Evolutionary conservation across 805 yeast species (phyloP), one percentile per base, ranked within the genome.

Genomic region (Jamesozyma gamospora): DNA sequence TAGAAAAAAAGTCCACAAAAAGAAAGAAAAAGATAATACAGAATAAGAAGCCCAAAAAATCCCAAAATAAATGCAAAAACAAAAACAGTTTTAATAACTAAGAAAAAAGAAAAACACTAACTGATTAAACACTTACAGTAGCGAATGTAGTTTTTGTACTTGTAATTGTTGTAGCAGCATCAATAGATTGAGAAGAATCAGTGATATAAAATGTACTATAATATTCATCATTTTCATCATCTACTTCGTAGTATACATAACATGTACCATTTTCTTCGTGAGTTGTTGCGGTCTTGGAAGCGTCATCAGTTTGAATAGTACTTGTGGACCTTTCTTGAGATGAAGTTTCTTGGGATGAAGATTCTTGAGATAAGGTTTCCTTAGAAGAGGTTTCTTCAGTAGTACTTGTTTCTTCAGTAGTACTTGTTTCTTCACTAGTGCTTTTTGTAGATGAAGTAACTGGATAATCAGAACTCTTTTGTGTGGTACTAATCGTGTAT

Each of bases 141-240:
- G 46, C 44, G 36, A 49, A 53, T 7, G 49, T 47, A 4, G 52
- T 48, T 32, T 43, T 51, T 8, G 62, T 57, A 34, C 58, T 56
- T 8, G 63, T 58, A 34, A 55, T 45, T 11, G 64, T 59, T 6
- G 62, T 55, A n/a, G 57, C 57, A 13, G 62, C 62, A 52, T 57
- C 62, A 7, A 59, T 51, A 11, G 61, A 48, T 41, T 55, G 56
- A 17, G 47, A 41, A 8, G 57, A 34, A 14, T 45, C 55, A 1
- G 60, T 56, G 17, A 58, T 38, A 38, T 56, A 56, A 4, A 44
- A 47, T 4, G 63, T 58, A 24, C 58, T 55, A 45, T 58, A 58
- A 39, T 58, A 57, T 17, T 53, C 57, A 26, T 44, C 49, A 16
- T 43, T 48, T 11, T 19, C 35, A 14, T 49, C 51, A 28, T 46